Base-by-base conservation (phyloP, 1,139 yeast species). In the Scheffersomyces illinoinensis region DNA sequence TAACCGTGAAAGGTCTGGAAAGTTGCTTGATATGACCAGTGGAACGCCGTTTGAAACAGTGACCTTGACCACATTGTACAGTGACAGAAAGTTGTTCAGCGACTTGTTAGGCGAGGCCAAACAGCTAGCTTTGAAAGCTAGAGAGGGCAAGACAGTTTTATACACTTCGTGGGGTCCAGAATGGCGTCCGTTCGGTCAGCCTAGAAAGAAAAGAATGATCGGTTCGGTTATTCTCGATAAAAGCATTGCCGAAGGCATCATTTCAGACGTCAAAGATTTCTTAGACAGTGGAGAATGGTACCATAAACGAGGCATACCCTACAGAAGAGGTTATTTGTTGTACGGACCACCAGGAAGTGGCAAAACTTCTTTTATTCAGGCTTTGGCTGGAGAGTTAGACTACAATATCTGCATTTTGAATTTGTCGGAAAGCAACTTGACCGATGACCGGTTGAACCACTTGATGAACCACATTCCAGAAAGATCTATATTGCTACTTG, bases 331-430 rank as follows among this genome's bases (percentile, higher is more conserved):
- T 0, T 95, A 95, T 71, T 79, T 95, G 56, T 77, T 95, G 47
- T 93, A 91, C 73, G 99, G 99, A 0, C 99, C 99, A 0, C 99
- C 99, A 0, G 99, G 99, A 0, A 88, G 96, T 64, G 99, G 99
- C 58, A 95, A 95, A 71, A 92, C 98, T 1, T 90, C 97, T 66
- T 91, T 92, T 64, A 95, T 96, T 61, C 98, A 95, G 72, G 98
- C 99, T 0, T 79, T 95, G 59, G 99, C 99, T 0, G 99, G 98
- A 39, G 97, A 93, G 64, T 80, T 95, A 68, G 98, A 96, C 73
- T 95, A 95, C 75, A 93, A 93, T 72, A 95, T 95, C 67, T 96
- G 99, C 73, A 90, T 95, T 50, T 79, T 95, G 73, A 95, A 96
- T 69, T 80, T 95, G 55, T 89, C 97, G 24, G 99, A 95, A 70